A percentile compares a stretch with the other conserved stretches of the same genome.
Evolutionary conservation across 129 eudicot genomes (phyloP).

Genomic region (Centaurea solstitialis): DNA sequence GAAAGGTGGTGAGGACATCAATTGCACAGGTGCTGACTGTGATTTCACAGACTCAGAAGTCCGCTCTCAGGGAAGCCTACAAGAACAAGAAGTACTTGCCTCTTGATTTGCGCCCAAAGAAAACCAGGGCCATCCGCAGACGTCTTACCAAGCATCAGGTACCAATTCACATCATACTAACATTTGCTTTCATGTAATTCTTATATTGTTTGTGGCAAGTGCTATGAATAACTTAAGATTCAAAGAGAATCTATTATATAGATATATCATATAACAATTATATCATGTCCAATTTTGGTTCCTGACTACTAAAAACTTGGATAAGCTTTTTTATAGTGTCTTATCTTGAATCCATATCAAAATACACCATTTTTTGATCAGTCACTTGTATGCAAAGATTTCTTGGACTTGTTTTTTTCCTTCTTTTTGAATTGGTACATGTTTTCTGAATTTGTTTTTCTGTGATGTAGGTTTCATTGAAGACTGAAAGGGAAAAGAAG

Average conservation of each 20-base stretch:
- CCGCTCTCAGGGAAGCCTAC: slow-evolving; percentile 67
- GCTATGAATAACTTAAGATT: not conserved
- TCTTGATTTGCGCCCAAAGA: slow-evolving; percentile 63
- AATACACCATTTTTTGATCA: not conserved
- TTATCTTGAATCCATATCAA: no score
- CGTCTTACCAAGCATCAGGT: slow-evolving; percentile 81
- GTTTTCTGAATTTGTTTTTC: not conserved
- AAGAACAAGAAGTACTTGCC: slow-evolving; percentile 72
- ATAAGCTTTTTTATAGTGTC: no score
- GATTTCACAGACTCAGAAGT: slow-evolving; percentile 64
- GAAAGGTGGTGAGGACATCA: slow-evolving; percentile 55
- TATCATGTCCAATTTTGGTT: not conserved
- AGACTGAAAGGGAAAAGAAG: slow-evolving; percentile 69
- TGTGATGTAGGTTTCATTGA: slow-evolving; percentile 51
- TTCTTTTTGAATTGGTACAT: not conserved
- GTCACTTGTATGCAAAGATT: not conserved
- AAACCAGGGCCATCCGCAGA: slow-evolving; percentile 62
- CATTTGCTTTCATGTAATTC: not conserved
- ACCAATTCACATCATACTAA: not conserved
- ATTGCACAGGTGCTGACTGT: slow-evolving; percentile 68
- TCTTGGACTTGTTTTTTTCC: not conserved
- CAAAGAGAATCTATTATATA: not conserved
- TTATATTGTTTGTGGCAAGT: not conserved
- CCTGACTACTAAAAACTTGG: no score
- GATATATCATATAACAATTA: no score